Base-by-base conservation (phyloP, 805 yeast species). In the Wickerhamomyces ciferrii region DNA sequence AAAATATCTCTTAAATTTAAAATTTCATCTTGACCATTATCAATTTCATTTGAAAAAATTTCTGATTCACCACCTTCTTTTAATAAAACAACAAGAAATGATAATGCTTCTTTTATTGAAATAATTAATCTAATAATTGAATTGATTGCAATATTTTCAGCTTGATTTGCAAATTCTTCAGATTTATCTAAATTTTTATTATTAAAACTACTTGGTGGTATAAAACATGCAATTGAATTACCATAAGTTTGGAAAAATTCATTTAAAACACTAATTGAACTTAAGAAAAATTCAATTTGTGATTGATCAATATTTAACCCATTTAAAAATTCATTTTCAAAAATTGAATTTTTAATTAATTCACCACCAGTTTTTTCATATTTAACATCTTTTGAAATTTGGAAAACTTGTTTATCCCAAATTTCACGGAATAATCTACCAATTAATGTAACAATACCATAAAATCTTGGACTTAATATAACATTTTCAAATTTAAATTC, bases 381-480 rank as follows among this genome's bases (percentile, higher is more conserved):
- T 41, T 62, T 62, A 20, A 67, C 61, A 14, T 59, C 66, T 6
- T 60, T 51, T 37, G 58, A 60, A 25, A 70, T 42, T 23, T 60
- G 65, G 54, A 92, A 87, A 2, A 91, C 85, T 44, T 79, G 83
- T 32, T 71, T 71, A 46, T 74, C 74, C 99, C 99, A 94, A 41
- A 81, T 72, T 18, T 82, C 83, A 52, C 95, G 76, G 51, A 92
- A 79, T 17, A 91, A 65, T 54, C 98, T 77, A 1, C 96, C 76
- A 29, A 90, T 71, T 48, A 90, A 76, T 23, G 89, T 74, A 14
- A 92, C 83, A 17, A 88, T 78, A 41, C 97, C 98, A 62, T 88
- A 91, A 57, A 91, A 90, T 54, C 97, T 73, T 55, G 96, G 96
- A 66, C 96, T 87, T 49, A 94, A 74, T 27, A 87, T 80, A n/a